phyloP scores from a whole-genome alignment of 2,329 filamentous ascomycete genomes.

The Metarhizium brunneum region DNA sequence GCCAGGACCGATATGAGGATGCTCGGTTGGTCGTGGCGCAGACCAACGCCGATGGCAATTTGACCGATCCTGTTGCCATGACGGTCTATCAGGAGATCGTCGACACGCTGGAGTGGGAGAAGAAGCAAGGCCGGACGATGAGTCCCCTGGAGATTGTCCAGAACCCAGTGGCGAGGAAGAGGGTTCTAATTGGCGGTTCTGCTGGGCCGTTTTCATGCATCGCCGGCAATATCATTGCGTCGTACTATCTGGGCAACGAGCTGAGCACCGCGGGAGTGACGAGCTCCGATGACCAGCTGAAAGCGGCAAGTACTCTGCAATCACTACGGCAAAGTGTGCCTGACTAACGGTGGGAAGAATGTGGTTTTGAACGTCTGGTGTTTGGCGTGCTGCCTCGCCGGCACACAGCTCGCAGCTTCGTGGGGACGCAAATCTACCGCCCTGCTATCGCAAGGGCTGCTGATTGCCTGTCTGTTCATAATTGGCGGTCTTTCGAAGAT shows the following conservation, averaged over 20 bases:
- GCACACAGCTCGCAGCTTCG: slow-evolving; percentile 30
- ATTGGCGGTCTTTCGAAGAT: slow-evolving; percentile 30
- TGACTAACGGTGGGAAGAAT: slow-evolving; percentile 20
- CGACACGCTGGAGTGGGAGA: slow-evolving; percentile 23
- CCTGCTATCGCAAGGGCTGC: slow-evolving; percentile 25
- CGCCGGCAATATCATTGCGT: slow-evolving; percentile 28
- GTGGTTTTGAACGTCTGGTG: slow-evolving; percentile 43
- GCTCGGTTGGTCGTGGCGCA: slow-evolving; percentile 31
- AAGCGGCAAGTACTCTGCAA: slow-evolving; percentile 20
- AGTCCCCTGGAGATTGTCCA: slow-evolving; percentile 28
- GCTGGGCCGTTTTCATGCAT: slow-evolving; percentile 10
- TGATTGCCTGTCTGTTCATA: slow-evolving; percentile 28
- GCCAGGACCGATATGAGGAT: slow-evolving; percentile 29
- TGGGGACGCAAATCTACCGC: slow-evolving; percentile 36
- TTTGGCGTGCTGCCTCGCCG: slow-evolving; percentile 29
- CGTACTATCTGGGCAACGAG: slow-evolving; percentile 30
- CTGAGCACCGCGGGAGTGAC: slow-evolving; percentile 37
- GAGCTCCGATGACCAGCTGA: slow-evolving; percentile 30
- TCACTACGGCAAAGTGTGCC: slow-evolving; percentile 2
- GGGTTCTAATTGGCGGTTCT: slow-evolving; percentile 35
- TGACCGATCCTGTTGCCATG: slow-evolving; percentile 17
- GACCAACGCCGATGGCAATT: slow-evolving; percentile 34
- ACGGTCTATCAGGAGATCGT: slow-evolving; percentile 23
- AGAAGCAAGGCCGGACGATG: slow-evolving; percentile 1
- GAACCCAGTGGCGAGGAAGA: slow-evolving; percentile 37